Conservation (phyloP, 805 yeast species). For the Metschnikowia similis region DNA sequence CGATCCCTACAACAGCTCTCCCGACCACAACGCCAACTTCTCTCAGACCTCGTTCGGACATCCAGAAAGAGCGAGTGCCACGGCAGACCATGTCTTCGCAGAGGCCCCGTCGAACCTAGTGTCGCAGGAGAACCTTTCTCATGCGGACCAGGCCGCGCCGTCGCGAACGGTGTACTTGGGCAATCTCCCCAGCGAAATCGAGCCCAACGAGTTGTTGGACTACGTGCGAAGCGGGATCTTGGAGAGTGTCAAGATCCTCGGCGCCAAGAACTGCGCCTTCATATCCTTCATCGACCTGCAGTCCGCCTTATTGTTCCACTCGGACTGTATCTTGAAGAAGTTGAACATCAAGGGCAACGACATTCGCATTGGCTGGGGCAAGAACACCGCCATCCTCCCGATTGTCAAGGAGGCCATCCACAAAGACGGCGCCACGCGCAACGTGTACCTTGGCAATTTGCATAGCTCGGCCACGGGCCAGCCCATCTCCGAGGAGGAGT, state of each 20-base stretch:
- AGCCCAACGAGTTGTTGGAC: constrained; percentile 77
- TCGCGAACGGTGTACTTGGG: constrained; percentile 90
- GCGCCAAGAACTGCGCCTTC: constrained; percentile 84
- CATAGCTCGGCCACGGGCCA: constrained; percentile 51
- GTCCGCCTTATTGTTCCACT: constrained; percentile 85
- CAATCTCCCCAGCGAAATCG: constrained; percentile 75
- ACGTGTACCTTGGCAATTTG: constrained; percentile 82
- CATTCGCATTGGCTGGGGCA: constrained; percentile 91
- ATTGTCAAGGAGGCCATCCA: constrained; percentile 71
- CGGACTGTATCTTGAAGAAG: constrained; percentile 85
- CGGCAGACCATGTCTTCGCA: not conserved
- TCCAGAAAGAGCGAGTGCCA: not conserved
- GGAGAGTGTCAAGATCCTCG: constrained; percentile 74
- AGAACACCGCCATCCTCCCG: constrained; percentile 68
- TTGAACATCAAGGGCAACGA: constrained; percentile 76
- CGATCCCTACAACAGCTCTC: not conserved
- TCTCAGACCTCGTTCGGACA: not conserved
- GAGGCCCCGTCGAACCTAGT: not conserved
- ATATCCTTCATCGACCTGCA: constrained; percentile 85
- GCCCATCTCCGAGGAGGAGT: constrained; percentile 55
- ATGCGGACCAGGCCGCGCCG: constrained; percentile 38
- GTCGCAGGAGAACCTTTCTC: not conserved
- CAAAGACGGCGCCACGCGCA: constrained; percentile 88
- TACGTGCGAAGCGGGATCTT: constrained; percentile 89
- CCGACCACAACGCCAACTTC: not conserved